Conservation (phyloP, 345 rosid species). For the Sapria himalayana region DNA sequence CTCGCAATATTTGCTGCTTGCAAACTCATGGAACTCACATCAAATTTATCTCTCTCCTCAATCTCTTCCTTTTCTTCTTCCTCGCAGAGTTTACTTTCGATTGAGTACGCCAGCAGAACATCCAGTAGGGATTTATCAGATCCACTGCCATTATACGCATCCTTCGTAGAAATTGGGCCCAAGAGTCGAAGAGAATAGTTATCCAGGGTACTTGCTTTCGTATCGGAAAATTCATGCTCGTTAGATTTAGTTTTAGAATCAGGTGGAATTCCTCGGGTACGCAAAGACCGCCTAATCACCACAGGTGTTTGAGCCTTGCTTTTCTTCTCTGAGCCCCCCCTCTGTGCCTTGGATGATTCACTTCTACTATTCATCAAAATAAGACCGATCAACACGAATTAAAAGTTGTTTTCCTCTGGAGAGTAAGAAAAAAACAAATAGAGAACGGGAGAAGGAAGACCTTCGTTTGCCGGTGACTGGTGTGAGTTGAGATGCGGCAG, state of each 20-base stretch:
- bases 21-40: slow-evolving; percentile 24
- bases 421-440: neutral
- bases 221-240: slow-evolving; percentile 8
- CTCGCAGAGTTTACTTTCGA: no score
- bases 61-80: slow-evolving; percentile 2
- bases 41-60: slow-evolving; percentile 5
- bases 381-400: no score
- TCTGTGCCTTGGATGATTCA: slow-evolving; percentile 21
- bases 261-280: slow-evolving; percentile 48
- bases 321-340: slow-evolving; percentile 21
- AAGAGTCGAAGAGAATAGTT: slow-evolving; percentile 9
- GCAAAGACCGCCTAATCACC: slow-evolving; percentile 42
- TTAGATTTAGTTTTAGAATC: slow-evolving; percentile 24
- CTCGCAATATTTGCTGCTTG: slow-evolving; percentile 41
- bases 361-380: slow-evolving; percentile 8
- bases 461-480: slow-evolving; percentile 31
- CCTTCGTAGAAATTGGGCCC: slow-evolving; percentile 31
- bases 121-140: slow-evolving; percentile 11
- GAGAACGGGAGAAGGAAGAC: slow-evolving; percentile 7
- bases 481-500: slow-evolving; percentile 34
- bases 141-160: slow-evolving; percentile 19
- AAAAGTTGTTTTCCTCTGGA: neutral
- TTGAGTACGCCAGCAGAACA: no score
- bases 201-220: slow-evolving; percentile 1
- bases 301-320: slow-evolving; percentile 21